A percentile compares a stretch with the other conserved stretches of the same genome.
phyloP scores from a whole-genome alignment of 495 filamentous ascomycete species.

The Neurospora africana region DNA sequence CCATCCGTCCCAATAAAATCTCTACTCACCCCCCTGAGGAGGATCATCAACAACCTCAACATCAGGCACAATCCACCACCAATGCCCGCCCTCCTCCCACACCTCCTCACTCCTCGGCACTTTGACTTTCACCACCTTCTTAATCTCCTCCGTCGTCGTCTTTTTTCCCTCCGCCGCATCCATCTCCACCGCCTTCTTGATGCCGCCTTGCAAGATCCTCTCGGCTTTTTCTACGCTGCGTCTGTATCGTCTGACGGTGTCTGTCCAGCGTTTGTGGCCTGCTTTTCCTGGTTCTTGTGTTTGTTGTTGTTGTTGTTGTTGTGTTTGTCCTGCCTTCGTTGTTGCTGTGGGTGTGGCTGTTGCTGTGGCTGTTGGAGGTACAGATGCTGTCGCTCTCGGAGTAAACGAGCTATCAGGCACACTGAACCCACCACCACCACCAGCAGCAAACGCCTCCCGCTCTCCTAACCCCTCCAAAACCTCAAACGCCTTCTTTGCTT shows the following conservation, averaged over 20 bases:
- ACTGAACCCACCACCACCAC: neutral
- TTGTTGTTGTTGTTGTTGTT: neutral
- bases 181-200: constrained; percentile 22
- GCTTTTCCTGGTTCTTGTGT: neutral
- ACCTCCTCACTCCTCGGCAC: constrained; percentile 32
- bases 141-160: constrained; percentile 39
- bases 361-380: too few relatives aligned
- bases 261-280: neutral
- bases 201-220: neutral
- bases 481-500: constrained; percentile 58
- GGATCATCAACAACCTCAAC: constrained; percentile 21
- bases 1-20: too few relatives aligned
- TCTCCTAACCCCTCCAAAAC: constrained; percentile 39
- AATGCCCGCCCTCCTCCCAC: constrained; percentile 50
- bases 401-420: too few relatives aligned
- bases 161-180: constrained; percentile 46
- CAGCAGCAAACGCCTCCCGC: constrained; percentile 29
- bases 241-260: neutral
- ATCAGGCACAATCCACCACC: constrained; percentile 72
- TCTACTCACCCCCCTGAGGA: neutral
- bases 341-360: neutral
- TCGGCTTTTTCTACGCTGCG: neutral
- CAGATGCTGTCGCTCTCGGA: too few relatives aligned
- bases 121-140: constrained; percentile 43
- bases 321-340: neutral